Conservation (phyloP, 108 stramenopile genomes). For the Nannochloropsis salina region DNA sequence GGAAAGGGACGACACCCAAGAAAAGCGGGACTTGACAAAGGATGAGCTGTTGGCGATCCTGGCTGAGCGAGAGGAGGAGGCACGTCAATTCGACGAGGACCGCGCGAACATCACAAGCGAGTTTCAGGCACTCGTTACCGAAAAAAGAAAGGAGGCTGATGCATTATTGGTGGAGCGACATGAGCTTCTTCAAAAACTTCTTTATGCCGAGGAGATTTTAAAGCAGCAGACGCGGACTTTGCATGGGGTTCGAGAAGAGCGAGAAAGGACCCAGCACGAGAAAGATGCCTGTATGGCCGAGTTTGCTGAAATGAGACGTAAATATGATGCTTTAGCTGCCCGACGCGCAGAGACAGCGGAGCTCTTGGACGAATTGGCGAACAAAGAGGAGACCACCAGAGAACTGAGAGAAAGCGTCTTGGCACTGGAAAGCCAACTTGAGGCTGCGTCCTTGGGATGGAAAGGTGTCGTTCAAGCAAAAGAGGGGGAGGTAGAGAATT, state of each 20-base stretch:
- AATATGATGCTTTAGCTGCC: background rate
- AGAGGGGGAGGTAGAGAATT: background rate
- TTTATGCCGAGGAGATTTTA: background rate
- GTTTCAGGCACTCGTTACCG: background rate
- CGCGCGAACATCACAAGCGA: background rate
- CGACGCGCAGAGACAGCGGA: background rate
- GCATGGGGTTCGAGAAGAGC: background rate
- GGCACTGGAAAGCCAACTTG: background rate
- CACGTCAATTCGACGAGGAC: background rate
- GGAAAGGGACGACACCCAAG: background rate
- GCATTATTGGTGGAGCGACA: conserved; percentile 16
- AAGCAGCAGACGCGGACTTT: conserved; percentile 7
- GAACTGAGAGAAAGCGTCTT: background rate
- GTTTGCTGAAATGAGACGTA: background rate
- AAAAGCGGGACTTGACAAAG: background rate
- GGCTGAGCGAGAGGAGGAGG: conserved; percentile 1
- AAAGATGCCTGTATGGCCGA: background rate
- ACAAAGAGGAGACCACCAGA: background rate
- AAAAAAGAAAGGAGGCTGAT: conserved; percentile 14
- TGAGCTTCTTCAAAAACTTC: background rate
- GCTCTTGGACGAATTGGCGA: background rate
- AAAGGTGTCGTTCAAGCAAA: background rate
- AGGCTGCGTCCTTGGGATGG: background rate
- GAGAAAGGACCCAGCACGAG: background rate
- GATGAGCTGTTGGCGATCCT: background rate